Percentiles rank a stretch among this genome's conserved stretches.
phyloP scores from a whole-genome alignment of 768 basidiomycete species.

The Russula brevipes region DNA sequence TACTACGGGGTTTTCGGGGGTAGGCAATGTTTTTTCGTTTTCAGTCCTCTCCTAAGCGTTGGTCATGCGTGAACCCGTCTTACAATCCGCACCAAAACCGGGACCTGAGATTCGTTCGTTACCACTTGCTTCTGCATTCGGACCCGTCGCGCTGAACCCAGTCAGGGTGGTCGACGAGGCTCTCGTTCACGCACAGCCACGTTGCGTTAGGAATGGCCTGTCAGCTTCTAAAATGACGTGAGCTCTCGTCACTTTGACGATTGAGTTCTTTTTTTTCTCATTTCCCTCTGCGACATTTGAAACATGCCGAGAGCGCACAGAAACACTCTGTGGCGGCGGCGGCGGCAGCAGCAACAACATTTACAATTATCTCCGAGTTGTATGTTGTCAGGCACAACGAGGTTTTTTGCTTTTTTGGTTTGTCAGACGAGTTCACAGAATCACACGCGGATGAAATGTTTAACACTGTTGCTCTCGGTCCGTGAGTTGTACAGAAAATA shows the following conservation, averaged over 20 bases:
- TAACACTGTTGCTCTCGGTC: conserved; percentile 2
- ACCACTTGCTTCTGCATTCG: not conserved
- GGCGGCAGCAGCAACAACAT: too few species aligned
- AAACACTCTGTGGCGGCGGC: too few species aligned
- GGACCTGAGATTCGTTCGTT: not conserved
- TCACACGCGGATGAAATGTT: not conserved
- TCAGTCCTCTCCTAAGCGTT: too few species aligned
- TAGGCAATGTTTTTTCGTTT: too few species aligned
- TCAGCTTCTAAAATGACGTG: too few species aligned
- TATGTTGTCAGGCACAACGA: not conserved
- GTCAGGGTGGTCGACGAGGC: not conserved
- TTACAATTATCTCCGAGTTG: not conserved
- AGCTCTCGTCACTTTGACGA: not conserved
- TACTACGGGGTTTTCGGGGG: not conserved
- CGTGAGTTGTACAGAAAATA: not conserved
- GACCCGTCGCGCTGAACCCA: not conserved
- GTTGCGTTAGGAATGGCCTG: not conserved
- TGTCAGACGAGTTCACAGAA: not conserved
- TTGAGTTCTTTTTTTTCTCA: too few species aligned
- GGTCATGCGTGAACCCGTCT: too few species aligned
- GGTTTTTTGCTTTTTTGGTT: not conserved
- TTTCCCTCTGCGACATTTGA: not conserved
- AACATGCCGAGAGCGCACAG: not conserved
- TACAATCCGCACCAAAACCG: not conserved
- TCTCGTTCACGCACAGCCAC: not conserved